Evolutionary conservation across 192 early-diverging fungal genomes (phyloP).

Genomic region (Mortierella claussenii): DNA sequence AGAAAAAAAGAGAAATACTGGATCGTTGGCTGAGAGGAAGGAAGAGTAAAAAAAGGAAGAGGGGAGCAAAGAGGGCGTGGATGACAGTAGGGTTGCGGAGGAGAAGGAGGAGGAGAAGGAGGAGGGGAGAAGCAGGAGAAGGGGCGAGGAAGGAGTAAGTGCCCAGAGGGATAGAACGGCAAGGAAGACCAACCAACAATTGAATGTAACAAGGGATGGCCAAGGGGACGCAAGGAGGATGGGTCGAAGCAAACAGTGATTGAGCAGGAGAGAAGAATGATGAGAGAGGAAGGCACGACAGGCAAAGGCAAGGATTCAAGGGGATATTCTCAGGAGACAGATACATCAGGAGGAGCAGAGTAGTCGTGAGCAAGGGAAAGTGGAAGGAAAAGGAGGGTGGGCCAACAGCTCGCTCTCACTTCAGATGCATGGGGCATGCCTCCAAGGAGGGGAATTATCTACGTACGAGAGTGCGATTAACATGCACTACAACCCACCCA

Average conservation of each 20-base stretch:
- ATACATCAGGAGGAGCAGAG: neutral
- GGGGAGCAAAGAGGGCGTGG: neutral
- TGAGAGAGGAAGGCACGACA: too few relatives aligned
- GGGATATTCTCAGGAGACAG: slow-evolving; percentile 17
- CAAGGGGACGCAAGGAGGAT: neutral
- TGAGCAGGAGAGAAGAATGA: neutral
- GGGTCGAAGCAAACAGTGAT: neutral
- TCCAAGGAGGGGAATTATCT: too few relatives aligned
- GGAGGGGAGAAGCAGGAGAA: neutral
- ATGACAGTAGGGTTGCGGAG: neutral
- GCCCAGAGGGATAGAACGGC: neutral
- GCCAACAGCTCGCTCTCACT: too few relatives aligned
- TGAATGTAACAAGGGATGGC: neutral
- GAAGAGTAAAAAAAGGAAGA: neutral
- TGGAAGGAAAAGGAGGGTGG: neutral
- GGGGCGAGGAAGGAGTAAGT: neutral
- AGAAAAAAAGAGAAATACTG: too few relatives aligned
- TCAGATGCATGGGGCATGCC: too few relatives aligned
- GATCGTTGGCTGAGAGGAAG: too few relatives aligned
- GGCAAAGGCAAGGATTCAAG: slow-evolving; percentile 16
- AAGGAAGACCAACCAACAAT: neutral
- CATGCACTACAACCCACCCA: too few relatives aligned
- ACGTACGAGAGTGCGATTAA: too few relatives aligned
- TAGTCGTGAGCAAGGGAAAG: neutral
- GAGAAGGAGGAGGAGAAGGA: slow-evolving; percentile 1